Evolutionary conservation across 345 rosid species (phyloP), one percentile per base, ranked within the genome.

Genomic region (Aegle marmelos): DNA sequence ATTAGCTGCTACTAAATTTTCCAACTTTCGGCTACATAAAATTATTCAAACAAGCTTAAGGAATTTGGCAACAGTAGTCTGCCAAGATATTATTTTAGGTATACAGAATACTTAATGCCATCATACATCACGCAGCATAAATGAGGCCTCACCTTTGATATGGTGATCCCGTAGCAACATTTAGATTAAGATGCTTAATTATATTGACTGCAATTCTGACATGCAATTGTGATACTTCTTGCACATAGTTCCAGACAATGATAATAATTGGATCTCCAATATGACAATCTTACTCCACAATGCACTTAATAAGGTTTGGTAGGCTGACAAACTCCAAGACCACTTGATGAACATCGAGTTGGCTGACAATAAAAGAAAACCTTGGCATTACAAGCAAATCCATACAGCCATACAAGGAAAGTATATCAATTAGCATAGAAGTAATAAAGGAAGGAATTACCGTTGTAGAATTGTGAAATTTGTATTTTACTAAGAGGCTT

Each of bases 401-500:
- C 19, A 58, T 68, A 74, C 19, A 53, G 11, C 33, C 54, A 68
- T 68, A 60, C 19, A 53, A 25, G 22, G 24, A 8, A 67, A 50
- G 62, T 48, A 79, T 30, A 28, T 36, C n/a, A 61, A 73, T 54
- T 65, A 9, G 65, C 24, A 70, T 75, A 80, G 78, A 73, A 80
- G 54, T 69, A 75, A 82, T 81, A 70, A 69, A 74, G 86, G 76
- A 79, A 77, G 80, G 81, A 83, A 84, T 81, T 77, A 88, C 90
- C 90, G 82, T 64, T 81, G 28, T 4, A 65, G 67, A 63, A 48
- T 33, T 74, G 65, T 45, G 53, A 82, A 73, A 61, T 54, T 66
- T 78, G 65, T 74, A 65, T 68, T 70, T 82, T 83, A 84, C 50
- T 81, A 71, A 64, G 81, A 77, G 33, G 86, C 74, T 79, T 86